Base-by-base conservation (phyloP, 163 green algal species). In the Scenedesmus sp. region DNA sequence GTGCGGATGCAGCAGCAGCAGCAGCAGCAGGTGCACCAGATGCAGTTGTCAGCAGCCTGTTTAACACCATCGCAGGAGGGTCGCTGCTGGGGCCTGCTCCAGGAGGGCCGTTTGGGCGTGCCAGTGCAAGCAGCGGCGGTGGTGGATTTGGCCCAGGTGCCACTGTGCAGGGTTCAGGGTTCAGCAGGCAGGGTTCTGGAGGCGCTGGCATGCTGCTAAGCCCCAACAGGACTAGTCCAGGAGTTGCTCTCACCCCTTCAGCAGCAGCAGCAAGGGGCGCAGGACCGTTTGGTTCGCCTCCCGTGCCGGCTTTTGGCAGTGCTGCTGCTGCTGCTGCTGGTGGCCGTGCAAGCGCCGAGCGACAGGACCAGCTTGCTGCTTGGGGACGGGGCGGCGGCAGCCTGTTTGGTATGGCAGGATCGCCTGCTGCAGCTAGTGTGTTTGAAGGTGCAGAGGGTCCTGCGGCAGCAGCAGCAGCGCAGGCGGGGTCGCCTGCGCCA, bases 61-160 rank as follows among this genome's bases (percentile, higher is more conserved):
- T 53, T 6, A 20, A 84, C 85, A 90, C 85, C 44, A 90, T 90
- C 40, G 85, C 85, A 30, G 85, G 85, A 30, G 85, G 85, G 0
- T 84, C 65, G 15, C 85, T 90, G 49, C 49, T 90, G 20, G 46
- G 35, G n/a, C 72, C 72, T 81, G 72, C 72, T 49, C 26, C 72
- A 13, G 35, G 24, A 15, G 35, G 35, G 1, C 72, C 35, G 3
- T 81, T 81, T 46, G 35, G 35, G 12, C 72, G 35, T 9, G 35
- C 35, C 72, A 44, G 18, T 81, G 35, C 72, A 51, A 35, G 72
- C 70, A 43, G 70, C 72, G 35, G 46, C 49, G 81, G 42, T 49
- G 78, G 78, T 26, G 42, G 42, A 24, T 40, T 35, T 35, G 43
- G 42, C 0, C 42, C 78, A 24, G 26, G 42, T 37, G 26, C 5